phyloP scores from a whole-genome alignment of 2,329 filamentous ascomycete genomes.

The Drechslerella stenobrocha region DNA sequence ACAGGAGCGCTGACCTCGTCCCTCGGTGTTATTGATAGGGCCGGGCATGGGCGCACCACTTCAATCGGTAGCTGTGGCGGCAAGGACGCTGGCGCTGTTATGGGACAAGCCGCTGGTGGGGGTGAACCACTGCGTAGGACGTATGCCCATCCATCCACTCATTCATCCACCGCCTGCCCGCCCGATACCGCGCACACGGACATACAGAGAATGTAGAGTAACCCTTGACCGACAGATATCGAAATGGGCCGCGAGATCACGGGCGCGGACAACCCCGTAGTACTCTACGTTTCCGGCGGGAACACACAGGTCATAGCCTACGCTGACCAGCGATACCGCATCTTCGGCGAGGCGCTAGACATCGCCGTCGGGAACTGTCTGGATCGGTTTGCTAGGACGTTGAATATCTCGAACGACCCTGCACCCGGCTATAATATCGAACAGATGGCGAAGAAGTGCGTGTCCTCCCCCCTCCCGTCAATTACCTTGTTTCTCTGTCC shows the following conservation, averaged over 20 bases:
- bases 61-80: slow-evolving; percentile 80
- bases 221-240: slow-evolving; percentile 64
- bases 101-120: slow-evolving; percentile 89
- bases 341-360: slow-evolving; percentile 96
- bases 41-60: slow-evolving; percentile 96
- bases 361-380: slow-evolving; percentile 98
- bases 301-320: slow-evolving; percentile 99
- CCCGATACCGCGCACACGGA: background rate
- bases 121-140: slow-evolving; percentile 96
- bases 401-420: slow-evolving; percentile 91
- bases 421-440: slow-evolving; percentile 98
- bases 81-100: slow-evolving; percentile 76
- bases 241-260: slow-evolving; percentile 97
- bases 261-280: slow-evolving; percentile 84
- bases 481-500: background rate
- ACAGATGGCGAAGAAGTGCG: slow-evolving; percentile 73
- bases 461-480: background rate
- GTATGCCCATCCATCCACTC: too few species aligned
- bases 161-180: slow-evolving; percentile 33
- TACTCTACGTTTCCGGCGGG: slow-evolving; percentile 91
- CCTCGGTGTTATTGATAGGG: slow-evolving; percentile 56
- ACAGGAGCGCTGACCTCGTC: slow-evolving; percentile 11
- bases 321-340: slow-evolving; percentile 88
- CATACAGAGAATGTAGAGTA: background rate
- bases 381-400: slow-evolving; percentile 88